Evolutionary conservation across 768 basidiomycete species (phyloP), one percentile per base, ranked within the genome.

Genomic region (Termitomyces sp.): DNA sequence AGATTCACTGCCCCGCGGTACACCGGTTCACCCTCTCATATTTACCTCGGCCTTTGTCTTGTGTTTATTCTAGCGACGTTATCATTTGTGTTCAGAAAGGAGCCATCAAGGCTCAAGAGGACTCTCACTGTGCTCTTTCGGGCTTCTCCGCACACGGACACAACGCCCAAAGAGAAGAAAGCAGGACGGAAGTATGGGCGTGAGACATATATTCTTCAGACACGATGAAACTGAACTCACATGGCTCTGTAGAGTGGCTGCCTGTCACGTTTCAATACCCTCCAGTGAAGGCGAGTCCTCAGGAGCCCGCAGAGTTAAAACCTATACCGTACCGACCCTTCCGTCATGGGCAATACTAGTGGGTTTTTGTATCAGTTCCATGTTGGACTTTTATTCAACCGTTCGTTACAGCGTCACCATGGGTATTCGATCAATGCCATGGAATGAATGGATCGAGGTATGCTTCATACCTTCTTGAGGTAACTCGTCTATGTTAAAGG

Each of bases 381-480:
- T 35, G 5, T 7, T 28, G n/a, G 1, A 23, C 13, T 20, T 35
- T 53, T 10, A 48, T 50, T 9, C 12, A 12, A 10, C 23, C 28
- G 18, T 18, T 26, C 2, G 23, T 55, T 4, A 18, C 41, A 67
- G 66, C 54, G 57, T 67, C 20, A 69, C 65, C 9, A 67, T 67
- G 68, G 66, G 68, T 18, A 67, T 68, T 32, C 61, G 67, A 13
- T 36, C 63, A 51, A 88, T 90, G 86, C 75, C 74, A 9, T 91
- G 85, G 84, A 77, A 79, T 43, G 82, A 86, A 55, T 90, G 88
- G 89, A 83, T 91, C 49, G 86, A 89, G 74, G 85, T 84, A 61
- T n/a, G 69, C 59, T 36, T 26, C 50, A 28, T 20, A 33, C n/a
- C 40, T 58, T 50, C 20, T 55, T n/a, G 30, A n/a, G 16, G 14